Evolutionary conservation across 1,284 basidiomycete species (phyloP).

Genomic region (Leccinum pachyderme): DNA sequence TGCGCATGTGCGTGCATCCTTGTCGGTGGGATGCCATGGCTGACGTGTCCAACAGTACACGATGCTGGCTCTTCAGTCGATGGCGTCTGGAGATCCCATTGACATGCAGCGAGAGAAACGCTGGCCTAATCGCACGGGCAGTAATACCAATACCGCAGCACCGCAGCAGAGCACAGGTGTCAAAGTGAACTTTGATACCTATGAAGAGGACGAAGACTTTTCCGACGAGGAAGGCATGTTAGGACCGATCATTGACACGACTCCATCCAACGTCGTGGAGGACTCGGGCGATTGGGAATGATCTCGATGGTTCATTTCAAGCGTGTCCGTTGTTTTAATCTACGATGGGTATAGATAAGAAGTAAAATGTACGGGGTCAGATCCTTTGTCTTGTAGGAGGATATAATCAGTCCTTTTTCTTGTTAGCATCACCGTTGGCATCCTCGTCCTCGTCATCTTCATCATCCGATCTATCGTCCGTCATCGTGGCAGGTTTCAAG

Average conservation of each 20-base stretch:
- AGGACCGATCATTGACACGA: conserved; percentile 25
- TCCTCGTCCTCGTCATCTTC: conserved; percentile 49
- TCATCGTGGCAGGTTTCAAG: conserved; percentile 33
- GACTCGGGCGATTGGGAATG: conserved; percentile 5
- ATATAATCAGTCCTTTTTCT: conserved; percentile 32
- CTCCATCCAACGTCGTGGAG: conserved; percentile 3
- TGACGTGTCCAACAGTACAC: conserved; percentile 53
- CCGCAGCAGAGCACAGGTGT: conserved; percentile 37
- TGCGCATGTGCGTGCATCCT: conserved; percentile 56
- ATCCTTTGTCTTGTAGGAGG: background rate
- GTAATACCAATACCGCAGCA: conserved; percentile 7
- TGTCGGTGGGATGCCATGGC: background rate
- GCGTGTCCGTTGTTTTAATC: conserved; percentile 1
- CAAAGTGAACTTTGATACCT: conserved; percentile 55
- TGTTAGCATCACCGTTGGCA: conserved; percentile 21
- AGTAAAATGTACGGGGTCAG: background rate
- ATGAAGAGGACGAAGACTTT: conserved; percentile 62
- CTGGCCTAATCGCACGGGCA: conserved; percentile 61
- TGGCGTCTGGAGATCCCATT: conserved; percentile 68
- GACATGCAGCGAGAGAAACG: conserved; percentile 71
- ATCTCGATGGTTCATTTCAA: background rate
- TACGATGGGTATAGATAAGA: conserved; percentile 12
- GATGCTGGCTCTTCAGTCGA: conserved; percentile 54
- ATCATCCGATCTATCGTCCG: conserved; percentile 61
- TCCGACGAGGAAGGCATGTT: conserved; percentile 54